phyloP scores from a whole-genome alignment of 176 grass and related monocot genomes.

The Alloteropsis semialata region DNA sequence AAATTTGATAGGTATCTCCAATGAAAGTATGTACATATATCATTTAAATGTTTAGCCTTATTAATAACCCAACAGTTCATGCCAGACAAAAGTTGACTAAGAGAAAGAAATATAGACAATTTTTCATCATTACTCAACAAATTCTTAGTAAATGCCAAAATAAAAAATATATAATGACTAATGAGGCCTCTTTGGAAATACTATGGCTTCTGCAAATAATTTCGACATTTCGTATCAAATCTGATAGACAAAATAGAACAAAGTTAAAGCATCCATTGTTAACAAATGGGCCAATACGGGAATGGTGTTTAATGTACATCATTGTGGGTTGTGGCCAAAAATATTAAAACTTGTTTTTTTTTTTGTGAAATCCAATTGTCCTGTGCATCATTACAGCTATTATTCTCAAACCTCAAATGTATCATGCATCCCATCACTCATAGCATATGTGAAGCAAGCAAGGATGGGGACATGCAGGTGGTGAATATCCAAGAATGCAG shows the following conservation, averaged over 20 bases:
- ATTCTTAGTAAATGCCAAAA: background rate
- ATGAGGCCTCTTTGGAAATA: background rate
- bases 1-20: too few relatives aligned
- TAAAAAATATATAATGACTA: background rate
- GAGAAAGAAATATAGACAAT: background rate
- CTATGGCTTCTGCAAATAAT: conserved; percentile 4
- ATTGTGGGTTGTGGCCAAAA: background rate
- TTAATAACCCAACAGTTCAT: too few relatives aligned
- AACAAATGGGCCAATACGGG: background rate
- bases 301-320: background rate
- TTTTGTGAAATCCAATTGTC: background rate
- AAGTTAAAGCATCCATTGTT: background rate
- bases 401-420: background rate
- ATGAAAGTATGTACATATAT: too few relatives aligned
- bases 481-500: background rate
- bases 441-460: background rate
- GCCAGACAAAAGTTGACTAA: background rate
- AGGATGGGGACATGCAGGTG: background rate
- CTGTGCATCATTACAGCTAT: background rate
- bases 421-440: background rate
- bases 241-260: background rate
- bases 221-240: background rate
- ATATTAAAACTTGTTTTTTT: background rate
- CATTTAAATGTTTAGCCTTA: too few relatives aligned
- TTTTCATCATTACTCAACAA: background rate